These are phyloP conservation scores for Bruguiera gymnorhiza DNA, from an alignment of 345 rosid species.

Conservation along the genomic window DNA sequence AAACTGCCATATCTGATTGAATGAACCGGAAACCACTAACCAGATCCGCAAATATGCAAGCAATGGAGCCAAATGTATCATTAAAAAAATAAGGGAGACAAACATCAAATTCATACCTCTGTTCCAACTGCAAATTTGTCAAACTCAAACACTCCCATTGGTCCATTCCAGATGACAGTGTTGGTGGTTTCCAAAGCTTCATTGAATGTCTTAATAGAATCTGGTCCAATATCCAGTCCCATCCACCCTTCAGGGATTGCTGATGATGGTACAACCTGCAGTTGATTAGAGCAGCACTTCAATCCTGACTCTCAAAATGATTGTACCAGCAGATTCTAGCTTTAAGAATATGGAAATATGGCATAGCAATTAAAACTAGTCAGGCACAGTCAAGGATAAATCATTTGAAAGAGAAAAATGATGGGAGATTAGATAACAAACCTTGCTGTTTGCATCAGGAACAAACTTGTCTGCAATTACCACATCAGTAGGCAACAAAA, in stretches of 20 bases:
- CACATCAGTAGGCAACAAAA: slow-evolving; percentile 81
- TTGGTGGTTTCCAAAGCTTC: slow-evolving; percentile 72
- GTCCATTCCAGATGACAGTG: slow-evolving; percentile 97
- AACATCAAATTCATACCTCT: slow-evolving; percentile 23
- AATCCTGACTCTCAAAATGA: slow-evolving; percentile 6
- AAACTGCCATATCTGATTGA: neutral
- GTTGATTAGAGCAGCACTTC: neutral
- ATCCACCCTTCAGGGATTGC: slow-evolving; percentile 94
- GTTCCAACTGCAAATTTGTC: slow-evolving; percentile 86
- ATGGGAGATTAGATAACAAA: slow-evolving; percentile 23
- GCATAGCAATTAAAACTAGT: neutral
- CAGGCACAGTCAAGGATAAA: neutral
- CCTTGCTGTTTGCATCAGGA: slow-evolving; percentile 88
- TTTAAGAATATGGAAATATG: neutral
- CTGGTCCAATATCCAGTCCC: slow-evolving; percentile 63
- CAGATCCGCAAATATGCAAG: neutral
- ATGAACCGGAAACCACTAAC: too few species aligned
- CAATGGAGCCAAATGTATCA: neutral
- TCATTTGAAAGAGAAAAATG: neutral
- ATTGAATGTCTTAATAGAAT: slow-evolving; percentile 59
- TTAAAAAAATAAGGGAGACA: neutral
- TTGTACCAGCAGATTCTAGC: neutral
- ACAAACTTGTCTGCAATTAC: slow-evolving; percentile 90
- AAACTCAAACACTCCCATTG: slow-evolving; percentile 97
- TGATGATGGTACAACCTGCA: slow-evolving; percentile 72